phyloP scores from a whole-genome alignment of 1,284 basidiomycete species.

The Amylostereum areolatum region DNA sequence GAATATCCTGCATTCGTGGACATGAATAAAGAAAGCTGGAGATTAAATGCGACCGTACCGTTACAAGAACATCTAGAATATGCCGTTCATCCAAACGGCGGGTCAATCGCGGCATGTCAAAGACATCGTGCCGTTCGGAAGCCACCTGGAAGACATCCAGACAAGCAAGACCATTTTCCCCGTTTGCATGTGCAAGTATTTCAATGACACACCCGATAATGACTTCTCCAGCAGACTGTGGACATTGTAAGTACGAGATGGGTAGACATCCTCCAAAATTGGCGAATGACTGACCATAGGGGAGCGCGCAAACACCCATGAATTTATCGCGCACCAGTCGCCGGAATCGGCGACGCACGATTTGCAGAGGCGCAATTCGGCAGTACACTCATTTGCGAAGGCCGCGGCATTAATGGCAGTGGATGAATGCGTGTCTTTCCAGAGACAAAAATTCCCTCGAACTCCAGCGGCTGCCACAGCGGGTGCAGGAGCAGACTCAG shows the following conservation, averaged over 20 bases:
- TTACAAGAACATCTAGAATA: constrained; percentile 2
- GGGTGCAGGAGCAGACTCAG: too few relatives aligned
- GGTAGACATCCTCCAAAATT: too few relatives aligned
- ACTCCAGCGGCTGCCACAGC: too few relatives aligned
- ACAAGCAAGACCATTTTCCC: background rate
- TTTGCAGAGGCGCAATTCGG: background rate
- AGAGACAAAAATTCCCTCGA: too few relatives aligned
- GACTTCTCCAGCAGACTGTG: too few relatives aligned
- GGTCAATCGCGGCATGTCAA: constrained; percentile 4
- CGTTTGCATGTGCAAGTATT: background rate
- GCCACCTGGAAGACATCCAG: constrained; percentile 2
- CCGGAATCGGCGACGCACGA: constrained; percentile 1
- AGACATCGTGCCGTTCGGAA: constrained; percentile 1
- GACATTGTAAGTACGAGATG: too few relatives aligned
- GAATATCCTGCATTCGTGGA: too few relatives aligned
- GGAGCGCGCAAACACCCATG: constrained; percentile 7
- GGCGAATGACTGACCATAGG: constrained; percentile 6
- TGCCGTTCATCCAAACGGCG: constrained; percentile 6
- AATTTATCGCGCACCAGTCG: constrained; percentile 4
- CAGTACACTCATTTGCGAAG: background rate
- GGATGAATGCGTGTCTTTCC: background rate
- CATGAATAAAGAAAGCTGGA: too few relatives aligned
- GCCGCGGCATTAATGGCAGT: background rate
- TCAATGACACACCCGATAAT: constrained; percentile 4
- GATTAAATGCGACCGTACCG: too few relatives aligned